Evolutionary conservation across 306 rosid genomes (phyloP).

Genomic region (Cucumis cinereus): DNA sequence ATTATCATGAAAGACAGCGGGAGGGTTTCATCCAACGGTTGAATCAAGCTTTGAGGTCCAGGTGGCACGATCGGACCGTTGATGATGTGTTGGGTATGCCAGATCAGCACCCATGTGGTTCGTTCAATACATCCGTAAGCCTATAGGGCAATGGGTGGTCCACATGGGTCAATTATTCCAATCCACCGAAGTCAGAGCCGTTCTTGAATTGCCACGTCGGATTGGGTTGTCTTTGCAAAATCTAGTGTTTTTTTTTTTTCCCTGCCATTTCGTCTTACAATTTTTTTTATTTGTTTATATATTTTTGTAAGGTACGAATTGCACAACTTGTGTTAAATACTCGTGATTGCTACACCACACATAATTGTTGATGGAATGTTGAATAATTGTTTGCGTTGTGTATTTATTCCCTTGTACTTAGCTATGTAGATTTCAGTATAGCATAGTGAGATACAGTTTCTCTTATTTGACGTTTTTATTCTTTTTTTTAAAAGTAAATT

Average conservation of each 20-base stretch:
- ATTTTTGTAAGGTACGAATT: neutral
- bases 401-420: no score
- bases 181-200: neutral
- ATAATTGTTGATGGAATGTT: neutral
- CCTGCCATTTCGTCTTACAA: neutral
- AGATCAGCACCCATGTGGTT: constrained; percentile 18
- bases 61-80: constrained; percentile 40
- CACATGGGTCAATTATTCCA: neutral
- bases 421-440: no score
- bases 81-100: constrained; percentile 33
- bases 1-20: constrained; percentile 16
- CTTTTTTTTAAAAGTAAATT: no score
- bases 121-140: neutral
- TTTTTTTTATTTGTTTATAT: neutral
- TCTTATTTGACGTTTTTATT: no score
- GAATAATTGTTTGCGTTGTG: neutral
- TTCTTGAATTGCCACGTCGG: neutral
- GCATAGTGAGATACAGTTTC: no score
- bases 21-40: constrained; percentile 63
- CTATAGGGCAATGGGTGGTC: neutral
- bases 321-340: neutral
- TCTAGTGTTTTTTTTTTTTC: no score
- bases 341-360: neutral
- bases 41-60: constrained; percentile 35
- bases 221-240: neutral